A percentile compares a stretch with the other conserved stretches of the same genome.
phyloP scores from a whole-genome alignment of 345 rosid genomes.

The Lepidium africanum region DNA sequence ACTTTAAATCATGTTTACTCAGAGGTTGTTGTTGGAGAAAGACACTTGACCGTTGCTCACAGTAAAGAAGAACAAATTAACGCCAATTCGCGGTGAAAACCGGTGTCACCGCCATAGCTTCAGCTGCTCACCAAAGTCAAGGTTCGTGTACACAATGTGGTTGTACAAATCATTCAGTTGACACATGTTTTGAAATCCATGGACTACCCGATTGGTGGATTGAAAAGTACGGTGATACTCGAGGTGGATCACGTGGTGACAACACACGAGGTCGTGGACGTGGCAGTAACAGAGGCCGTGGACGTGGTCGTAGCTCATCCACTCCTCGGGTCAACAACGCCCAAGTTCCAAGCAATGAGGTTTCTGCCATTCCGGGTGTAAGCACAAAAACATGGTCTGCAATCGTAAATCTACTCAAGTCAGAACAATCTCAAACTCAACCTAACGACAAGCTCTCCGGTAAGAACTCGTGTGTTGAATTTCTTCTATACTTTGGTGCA shows the following conservation, averaged over 20 bases:
- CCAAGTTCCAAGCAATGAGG: neutral
- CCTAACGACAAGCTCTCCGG: neutral
- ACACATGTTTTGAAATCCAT: neutral
- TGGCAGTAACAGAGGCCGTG: neutral
- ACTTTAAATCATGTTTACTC: too few relatives aligned
- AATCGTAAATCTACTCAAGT: neutral
- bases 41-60: too few relatives aligned
- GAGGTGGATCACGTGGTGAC: neutral
- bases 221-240: neutral
- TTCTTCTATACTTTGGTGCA: too few relatives aligned
- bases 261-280: neutral
- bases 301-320: neutral
- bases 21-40: too few relatives aligned
- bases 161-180: neutral
- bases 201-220: neutral
- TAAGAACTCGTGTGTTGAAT: neutral
- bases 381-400: neutral
- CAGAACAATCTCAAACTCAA: neutral
- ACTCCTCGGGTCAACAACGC: neutral
- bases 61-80: neutral
- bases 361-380: neutral
- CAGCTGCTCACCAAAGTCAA: neutral
- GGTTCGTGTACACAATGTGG: neutral
- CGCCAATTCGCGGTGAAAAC: accelerated
- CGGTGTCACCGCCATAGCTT: neutral